A percentile compares a stretch with the other conserved stretches of the same genome.
Evolutionary conservation across 2,329 filamentous ascomycete species (phyloP).

Genomic region (Trichoderma semiorbis): DNA sequence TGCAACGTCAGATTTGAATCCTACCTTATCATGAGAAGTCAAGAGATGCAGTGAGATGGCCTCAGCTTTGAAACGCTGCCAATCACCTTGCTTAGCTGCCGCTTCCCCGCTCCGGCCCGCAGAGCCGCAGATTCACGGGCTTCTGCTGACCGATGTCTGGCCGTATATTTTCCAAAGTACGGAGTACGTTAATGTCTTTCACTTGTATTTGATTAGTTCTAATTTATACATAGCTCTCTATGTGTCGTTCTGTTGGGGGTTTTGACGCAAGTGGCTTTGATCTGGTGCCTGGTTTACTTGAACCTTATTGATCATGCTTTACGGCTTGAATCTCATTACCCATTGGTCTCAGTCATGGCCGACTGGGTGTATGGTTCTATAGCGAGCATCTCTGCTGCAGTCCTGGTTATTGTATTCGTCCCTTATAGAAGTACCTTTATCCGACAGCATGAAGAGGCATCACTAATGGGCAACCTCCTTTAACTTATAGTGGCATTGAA

Average conservation of each 20-base stretch:
- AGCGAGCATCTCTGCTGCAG: background rate
- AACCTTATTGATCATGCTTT: background rate
- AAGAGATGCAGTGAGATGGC: background rate
- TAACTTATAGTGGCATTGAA: background rate
- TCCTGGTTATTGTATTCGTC: background rate
- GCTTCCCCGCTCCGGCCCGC: conserved; percentile 15
- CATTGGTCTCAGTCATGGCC: background rate
- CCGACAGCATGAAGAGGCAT: background rate
- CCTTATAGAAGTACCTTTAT: background rate
- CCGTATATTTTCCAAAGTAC: background rate
- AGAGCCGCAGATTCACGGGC: conserved; percentile 2
- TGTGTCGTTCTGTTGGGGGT: background rate
- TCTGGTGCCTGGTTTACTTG: background rate
- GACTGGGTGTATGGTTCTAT: background rate
- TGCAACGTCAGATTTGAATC: background rate
- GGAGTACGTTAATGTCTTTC: background rate
- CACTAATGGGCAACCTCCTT: background rate
- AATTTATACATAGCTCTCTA: background rate
- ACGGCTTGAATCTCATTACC: background rate
- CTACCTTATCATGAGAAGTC: background rate
- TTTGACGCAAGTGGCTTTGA: background rate
- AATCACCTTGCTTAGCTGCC: conserved; percentile 2
- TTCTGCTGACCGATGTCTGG: background rate
- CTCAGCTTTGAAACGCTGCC: background rate
- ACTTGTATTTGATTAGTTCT: background rate